Conservation (phyloP, 148 eudicot species). For the Rhododendron ovatum region DNA sequence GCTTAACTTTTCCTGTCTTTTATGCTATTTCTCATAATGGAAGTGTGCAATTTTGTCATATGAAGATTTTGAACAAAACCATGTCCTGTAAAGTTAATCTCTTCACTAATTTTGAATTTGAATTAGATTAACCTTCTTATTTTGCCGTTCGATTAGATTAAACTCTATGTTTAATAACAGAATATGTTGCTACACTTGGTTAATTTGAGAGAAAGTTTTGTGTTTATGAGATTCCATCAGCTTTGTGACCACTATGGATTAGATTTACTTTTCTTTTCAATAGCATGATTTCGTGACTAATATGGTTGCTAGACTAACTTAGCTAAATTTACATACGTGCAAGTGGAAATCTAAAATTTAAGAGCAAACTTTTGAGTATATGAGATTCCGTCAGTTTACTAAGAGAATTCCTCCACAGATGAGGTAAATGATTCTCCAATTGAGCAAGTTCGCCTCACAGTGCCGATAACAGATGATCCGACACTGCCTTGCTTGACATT, state of each 20-base stretch:
- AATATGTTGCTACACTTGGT: neutral
- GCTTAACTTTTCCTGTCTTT: neutral
- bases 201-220: neutral
- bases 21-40: neutral
- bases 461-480: slow-evolving; percentile 52
- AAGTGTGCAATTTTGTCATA: neutral
- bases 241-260: neutral
- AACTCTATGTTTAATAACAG: neutral
- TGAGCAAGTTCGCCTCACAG: slow-evolving; percentile 51
- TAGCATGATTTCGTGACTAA: neutral
- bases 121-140: neutral
- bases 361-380: neutral
- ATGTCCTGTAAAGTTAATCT: neutral
- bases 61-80: neutral
- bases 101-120: neutral
- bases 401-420: slow-evolving; percentile 18
- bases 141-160: neutral
- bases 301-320: neutral
- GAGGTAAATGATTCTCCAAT: slow-evolving; percentile 46
- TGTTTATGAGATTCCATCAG: neutral
- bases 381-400: neutral
- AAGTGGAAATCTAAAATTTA: neutral
- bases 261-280: neutral
- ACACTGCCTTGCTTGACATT: slow-evolving; percentile 46
- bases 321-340: neutral